Conservation (phyloP, 1,139 yeast species). For the Debaryomyces nepalensis region DNA sequence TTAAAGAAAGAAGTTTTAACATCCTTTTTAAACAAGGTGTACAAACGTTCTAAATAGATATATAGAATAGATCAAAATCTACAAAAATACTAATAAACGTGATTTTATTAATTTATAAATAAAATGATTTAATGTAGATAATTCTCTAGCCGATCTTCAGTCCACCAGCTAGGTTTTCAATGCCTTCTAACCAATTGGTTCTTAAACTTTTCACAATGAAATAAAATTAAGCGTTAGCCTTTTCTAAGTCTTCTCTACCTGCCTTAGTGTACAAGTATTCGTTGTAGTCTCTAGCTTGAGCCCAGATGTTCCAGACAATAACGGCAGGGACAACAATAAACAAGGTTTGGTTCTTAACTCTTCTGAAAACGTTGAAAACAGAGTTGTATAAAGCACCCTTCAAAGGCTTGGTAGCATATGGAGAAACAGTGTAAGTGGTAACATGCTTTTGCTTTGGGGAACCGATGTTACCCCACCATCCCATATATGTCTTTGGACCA, state of each 20-base stretch:
- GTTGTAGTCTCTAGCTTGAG: conserved; percentile 86
- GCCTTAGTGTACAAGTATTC: conserved; percentile 96
- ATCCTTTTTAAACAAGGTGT: conserved; percentile 84
- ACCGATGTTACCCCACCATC: conserved; percentile 96
- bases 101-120: conserved; percentile 8
- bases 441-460: conserved; percentile 88
- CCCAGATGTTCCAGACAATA: conserved; percentile 87
- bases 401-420: conserved; percentile 91
- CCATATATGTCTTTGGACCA: conserved; percentile 82
- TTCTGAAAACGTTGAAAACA: conserved; percentile 91
- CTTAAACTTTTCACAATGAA: neutral
- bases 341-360: conserved; percentile 85
- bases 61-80: conserved; percentile 1
- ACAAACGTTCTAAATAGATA: conserved; percentile 83
- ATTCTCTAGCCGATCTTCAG: neutral
- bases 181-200: conserved; percentile 6
- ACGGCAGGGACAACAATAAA: conserved; percentile 79
- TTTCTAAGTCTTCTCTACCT: conserved; percentile 91
- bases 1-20: conserved; percentile 85
- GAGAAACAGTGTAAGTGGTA: conserved; percentile 86
- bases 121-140: conserved; percentile 10
- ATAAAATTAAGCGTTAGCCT: conserved; percentile 62
- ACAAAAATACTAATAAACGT: conserved; percentile 8
- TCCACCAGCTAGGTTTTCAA: conserved; percentile 3
- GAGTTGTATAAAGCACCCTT: conserved; percentile 87